Evolutionary conservation across 345 rosid species (phyloP).

Genomic region (Citrus reticulata): DNA sequence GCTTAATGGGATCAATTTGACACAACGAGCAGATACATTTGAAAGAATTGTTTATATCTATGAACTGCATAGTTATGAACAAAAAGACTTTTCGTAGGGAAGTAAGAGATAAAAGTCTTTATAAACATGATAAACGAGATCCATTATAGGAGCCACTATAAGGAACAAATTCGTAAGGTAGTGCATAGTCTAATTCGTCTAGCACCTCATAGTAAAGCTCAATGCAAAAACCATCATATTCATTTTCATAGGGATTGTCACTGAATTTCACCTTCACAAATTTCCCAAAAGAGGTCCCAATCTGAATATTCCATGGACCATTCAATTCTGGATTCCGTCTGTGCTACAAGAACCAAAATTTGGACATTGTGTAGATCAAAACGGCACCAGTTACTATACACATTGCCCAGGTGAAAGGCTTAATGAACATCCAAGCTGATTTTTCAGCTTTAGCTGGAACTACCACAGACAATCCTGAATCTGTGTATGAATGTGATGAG

Average conservation of each 20-base stretch:
- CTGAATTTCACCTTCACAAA: conserved; percentile 36
- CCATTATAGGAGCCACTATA: conserved; percentile 35
- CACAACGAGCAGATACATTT: too few species aligned
- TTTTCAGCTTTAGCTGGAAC: conserved; percentile 23
- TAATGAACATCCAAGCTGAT: conserved; percentile 40
- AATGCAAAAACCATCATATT: conserved; percentile 46
- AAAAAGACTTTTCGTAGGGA: too few species aligned
- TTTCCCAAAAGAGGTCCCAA: conserved; percentile 32
- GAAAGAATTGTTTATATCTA: too few species aligned
- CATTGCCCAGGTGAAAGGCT: conserved; percentile 35
- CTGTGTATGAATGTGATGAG: background rate
- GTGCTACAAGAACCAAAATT: conserved; percentile 48
- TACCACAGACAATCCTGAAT: conserved; percentile 50
- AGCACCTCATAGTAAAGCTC: conserved; percentile 28
- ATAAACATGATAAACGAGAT: conserved; percentile 29
- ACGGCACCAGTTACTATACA: conserved; percentile 42
- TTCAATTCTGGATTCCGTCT: conserved; percentile 31
- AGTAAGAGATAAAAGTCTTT: background rate
- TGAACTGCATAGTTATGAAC: too few species aligned
- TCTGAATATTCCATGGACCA: conserved; percentile 36
- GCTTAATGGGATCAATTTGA: too few species aligned
- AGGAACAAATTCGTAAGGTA: conserved; percentile 22
- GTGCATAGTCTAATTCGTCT: background rate
- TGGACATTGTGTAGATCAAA: conserved; percentile 37
- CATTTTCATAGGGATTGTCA: background rate